These are phyloP conservation scores for Sugiyamaella sp. DNA, from an alignment of 1,139 yeast species.

Conservation along the genomic window DNA sequence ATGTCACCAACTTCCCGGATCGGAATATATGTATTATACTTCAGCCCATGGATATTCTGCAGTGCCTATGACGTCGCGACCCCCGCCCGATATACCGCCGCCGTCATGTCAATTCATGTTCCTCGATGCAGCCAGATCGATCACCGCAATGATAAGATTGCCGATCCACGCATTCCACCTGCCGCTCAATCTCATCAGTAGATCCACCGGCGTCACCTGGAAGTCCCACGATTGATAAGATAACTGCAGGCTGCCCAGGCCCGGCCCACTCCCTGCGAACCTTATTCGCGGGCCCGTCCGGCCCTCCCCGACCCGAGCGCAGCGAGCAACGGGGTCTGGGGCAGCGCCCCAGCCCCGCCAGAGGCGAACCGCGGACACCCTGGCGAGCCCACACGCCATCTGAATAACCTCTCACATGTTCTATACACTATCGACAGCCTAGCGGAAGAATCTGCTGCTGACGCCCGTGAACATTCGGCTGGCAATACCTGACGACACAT, in stretches of 20 bases:
- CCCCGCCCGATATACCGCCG: not conserved
- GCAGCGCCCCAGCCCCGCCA: not conserved
- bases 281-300: not conserved
- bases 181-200: not conserved
- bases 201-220: not conserved
- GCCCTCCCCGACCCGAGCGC: not conserved
- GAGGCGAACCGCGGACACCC: not conserved
- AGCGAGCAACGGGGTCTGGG: not conserved
- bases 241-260: not conserved
- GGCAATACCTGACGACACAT: conserved; percentile 37
- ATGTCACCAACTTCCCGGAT: no score
- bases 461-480: conserved; percentile 27
- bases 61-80: no score
- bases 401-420: no score
- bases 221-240: not conserved
- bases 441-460: conserved; percentile 26
- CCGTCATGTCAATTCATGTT: not conserved
- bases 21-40: no score
- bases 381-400: no score
- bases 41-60: no score
- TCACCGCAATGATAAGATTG: not conserved
- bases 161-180: not conserved
- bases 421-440: not conserved
- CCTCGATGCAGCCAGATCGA: not conserved
- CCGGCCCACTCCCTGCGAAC: not conserved